Conservation (phyloP, 805 yeast genomes). For the Saccharomyces jurei region DNA sequence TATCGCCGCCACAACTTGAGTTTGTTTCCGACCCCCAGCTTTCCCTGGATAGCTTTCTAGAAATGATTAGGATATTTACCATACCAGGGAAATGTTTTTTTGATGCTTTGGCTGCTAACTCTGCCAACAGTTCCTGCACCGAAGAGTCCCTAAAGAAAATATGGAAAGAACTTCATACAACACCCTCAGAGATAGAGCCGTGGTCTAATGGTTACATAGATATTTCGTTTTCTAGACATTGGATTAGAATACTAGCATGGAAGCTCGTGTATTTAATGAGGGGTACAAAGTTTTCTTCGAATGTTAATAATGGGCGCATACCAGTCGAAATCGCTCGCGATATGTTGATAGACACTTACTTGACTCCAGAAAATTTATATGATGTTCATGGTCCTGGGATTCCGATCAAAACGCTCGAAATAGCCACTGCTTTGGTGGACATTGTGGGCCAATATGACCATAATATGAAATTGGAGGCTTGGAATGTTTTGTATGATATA, state of each 20-base stretch:
- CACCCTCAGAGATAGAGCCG: not conserved
- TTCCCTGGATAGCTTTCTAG: not conserved
- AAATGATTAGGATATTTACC: not conserved
- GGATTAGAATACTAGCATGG: not conserved
- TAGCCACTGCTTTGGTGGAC: not conserved
- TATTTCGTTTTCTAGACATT: not conserved
- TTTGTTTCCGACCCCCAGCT: not conserved
- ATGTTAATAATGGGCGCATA: not conserved
- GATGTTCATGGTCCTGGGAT: not conserved
- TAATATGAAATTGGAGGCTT: not conserved
- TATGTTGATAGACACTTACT: not conserved
- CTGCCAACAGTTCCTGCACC: not conserved
- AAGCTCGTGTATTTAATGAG: not conserved
- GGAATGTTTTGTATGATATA: not conserved
- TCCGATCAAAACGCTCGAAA: not conserved
- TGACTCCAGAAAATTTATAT: not conserved
- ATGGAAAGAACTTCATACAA: not conserved
- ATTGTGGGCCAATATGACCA: not conserved
- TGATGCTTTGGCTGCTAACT: not conserved
- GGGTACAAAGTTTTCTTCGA: not conserved
- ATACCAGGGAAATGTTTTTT: not conserved
- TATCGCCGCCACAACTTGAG: not conserved
- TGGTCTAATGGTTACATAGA: not conserved
- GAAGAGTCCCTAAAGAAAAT: not conserved
- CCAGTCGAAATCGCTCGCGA: not conserved